A percentile compares a stretch with the other conserved stretches of the same genome.
phyloP scores from a whole-genome alignment of 495 filamentous ascomycete species.

The Durotheca rogersii region DNA sequence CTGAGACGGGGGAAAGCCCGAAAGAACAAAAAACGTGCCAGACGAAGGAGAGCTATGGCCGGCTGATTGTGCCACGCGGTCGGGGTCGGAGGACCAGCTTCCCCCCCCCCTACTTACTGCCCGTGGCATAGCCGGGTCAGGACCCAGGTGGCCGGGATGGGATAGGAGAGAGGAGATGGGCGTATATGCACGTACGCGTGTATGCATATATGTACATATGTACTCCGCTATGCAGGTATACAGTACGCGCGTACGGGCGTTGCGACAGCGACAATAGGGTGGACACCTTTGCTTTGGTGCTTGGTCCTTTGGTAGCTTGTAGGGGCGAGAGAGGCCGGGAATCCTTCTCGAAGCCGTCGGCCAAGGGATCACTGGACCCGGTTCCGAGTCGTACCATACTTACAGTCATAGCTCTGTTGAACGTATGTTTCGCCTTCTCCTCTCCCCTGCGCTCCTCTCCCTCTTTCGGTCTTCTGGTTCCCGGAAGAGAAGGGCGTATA shows the following conservation, averaged over 20 bases:
- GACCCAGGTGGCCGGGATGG: constrained; percentile 16
- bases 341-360: constrained; percentile 21
- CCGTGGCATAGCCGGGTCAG: constrained; percentile 11
- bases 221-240: neutral
- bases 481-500: too few species aligned
- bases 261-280: too few species aligned
- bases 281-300: too few species aligned
- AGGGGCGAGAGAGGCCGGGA: constrained; percentile 6
- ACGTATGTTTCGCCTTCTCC: constrained; percentile 10
- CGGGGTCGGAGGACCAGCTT: too few species aligned
- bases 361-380: constrained; percentile 8
- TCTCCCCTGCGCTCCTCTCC: too few species aligned
- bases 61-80: too few species aligned
- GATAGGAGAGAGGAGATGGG: constrained; percentile 10
- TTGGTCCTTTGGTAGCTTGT: too few species aligned
- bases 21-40: too few species aligned
- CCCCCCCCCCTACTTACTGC: too few species aligned
- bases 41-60: too few species aligned
- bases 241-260: neutral
- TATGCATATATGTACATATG: constrained; percentile 1
- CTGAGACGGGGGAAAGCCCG: too few species aligned
- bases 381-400: constrained; percentile 18
- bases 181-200: neutral
- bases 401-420: neutral
- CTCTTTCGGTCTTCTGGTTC: neutral